A percentile compares a stretch with the other conserved stretches of the same genome.
These are phyloP conservation scores for Aureobasidium melanogenum DNA, from an alignment of 2,329 filamentous ascomycete species.

Conservation along the genomic window DNA sequence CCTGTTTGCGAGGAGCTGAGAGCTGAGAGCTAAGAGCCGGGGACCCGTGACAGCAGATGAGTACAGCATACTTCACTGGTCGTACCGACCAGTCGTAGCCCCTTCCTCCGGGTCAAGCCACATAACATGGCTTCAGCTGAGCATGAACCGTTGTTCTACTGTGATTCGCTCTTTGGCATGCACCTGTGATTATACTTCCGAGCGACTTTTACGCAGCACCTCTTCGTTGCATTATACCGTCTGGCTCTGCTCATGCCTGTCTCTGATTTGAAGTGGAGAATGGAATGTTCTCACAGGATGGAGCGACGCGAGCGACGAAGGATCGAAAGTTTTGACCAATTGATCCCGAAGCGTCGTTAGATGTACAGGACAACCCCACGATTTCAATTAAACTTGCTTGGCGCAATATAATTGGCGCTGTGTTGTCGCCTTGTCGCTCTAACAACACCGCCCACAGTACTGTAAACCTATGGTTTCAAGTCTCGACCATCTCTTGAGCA, in stretches of 20 bases:
- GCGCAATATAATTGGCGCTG: background rate
- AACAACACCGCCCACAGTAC: background rate
- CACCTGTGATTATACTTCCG: background rate
- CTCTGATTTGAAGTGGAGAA: background rate
- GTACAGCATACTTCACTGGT: background rate
- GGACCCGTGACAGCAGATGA: background rate
- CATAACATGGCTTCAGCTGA: conserved; percentile 9
- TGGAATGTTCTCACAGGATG: too few relatives aligned
- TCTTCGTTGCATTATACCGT: background rate
- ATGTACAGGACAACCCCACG: background rate
- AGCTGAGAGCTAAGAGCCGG: background rate
- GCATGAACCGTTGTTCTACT: background rate
- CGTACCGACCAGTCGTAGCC: background rate
- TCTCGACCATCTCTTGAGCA: background rate
- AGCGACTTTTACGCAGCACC: background rate
- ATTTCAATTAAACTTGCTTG: background rate
- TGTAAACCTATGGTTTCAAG: background rate
- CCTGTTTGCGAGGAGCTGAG: background rate
- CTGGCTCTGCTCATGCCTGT: background rate
- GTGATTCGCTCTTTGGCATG: background rate
- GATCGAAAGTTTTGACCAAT: background rate
- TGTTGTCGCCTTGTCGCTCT: background rate
- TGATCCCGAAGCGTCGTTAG: background rate
- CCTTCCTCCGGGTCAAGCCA: background rate
- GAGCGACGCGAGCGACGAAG: background rate